Base-by-base conservation (phyloP, 169 alveolate genomes). In the Plasmodium blacklocki region DNA sequence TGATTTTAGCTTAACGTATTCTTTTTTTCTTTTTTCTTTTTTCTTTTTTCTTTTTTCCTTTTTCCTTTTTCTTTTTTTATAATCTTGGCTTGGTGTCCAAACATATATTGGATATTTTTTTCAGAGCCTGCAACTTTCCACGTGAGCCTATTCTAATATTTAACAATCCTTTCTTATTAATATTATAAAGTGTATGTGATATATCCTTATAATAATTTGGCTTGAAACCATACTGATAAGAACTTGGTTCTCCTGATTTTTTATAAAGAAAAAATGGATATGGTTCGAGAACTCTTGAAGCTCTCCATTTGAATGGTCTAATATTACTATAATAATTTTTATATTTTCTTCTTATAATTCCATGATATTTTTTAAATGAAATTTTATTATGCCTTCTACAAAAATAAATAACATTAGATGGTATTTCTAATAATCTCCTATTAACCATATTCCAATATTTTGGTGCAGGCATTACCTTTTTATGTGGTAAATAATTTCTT, bases 251-350 rank as follows among this genome's bases (percentile, higher is more conserved):
- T 2, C 92, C 92, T 1, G 86, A 59, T 12, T 86, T 56, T 49
- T 86, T 73, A 49, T 86, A 73, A n/a, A 86, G 43, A 39, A 86
- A 75, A 71, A 86, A 86, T 47, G 92, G 88, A 70, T 86, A 60
- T n/a, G 92, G 92, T 26, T 86, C 92, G 45, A 86, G 43, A 60
- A 86, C 92, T 74, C 92, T 71, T 15, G 92, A 86, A 6, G 92
- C 92, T 71, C 92, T 58, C 92, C 92, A 86, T 72, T 86, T 86
- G 14, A 86, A 86, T 19, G 92, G 92, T 64, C 92, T 86, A 50
- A 86, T 86, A 73, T 86, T 86, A 62, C 92, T 86, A 63, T 86
- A 86, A 60, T 86, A 86, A 86, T 86, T 72, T 72, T 64, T 70
- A 72, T 59, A 52, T 50, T 72, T 86, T 47, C 92, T 73, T 66